Evolutionary conservation across 768 basidiomycete species (phyloP).

Genomic region (Kwoniella bestiolae): DNA sequence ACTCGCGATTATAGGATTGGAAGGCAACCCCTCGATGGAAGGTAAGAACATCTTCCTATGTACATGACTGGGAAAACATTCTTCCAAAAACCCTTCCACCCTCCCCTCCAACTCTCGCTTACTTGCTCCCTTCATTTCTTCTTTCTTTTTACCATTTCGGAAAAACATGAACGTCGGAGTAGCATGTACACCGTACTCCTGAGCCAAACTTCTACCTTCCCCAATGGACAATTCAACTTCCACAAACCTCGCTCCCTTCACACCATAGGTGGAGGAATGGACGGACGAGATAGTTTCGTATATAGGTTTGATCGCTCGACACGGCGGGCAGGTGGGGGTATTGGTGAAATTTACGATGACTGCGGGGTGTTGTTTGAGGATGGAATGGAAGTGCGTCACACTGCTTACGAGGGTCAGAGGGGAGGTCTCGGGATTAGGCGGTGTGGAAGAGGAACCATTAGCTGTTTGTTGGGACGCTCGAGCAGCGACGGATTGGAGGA

Average conservation of each 20-base stretch:
- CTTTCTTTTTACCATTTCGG: conserved; percentile 62
- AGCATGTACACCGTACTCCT: conserved; percentile 69
- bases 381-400: conserved; percentile 69
- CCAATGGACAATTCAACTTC: conserved; percentile 82
- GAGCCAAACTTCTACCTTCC: conserved; percentile 66
- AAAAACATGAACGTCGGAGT: conserved; percentile 93
- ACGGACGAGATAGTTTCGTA: conserved; percentile 77
- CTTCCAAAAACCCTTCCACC: conserved; percentile 44
- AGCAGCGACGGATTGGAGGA: conserved; percentile 49
- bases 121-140: conserved; percentile 44
- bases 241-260: conserved; percentile 63
- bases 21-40: conserved; percentile 32
- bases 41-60: conserved; percentile 46
- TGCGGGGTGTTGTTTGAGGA: conserved; percentile 70
- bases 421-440: conserved; percentile 21
- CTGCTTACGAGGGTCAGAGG: conserved; percentile 57
- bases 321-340: conserved; percentile 72
- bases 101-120: conserved; percentile 37
- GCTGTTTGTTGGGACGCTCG: conserved; percentile 43
- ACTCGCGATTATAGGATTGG: conserved; percentile 30
- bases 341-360: conserved; percentile 83
- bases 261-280: conserved; percentile 57
- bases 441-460: conserved; percentile 45
- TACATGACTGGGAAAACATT: conserved; percentile 41
- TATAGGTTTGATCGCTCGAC: conserved; percentile 78